phyloP scores from a whole-genome alignment of 2,329 filamentous ascomycete genomes.

The Paraphaeosphaeria sporulosa region DNA sequence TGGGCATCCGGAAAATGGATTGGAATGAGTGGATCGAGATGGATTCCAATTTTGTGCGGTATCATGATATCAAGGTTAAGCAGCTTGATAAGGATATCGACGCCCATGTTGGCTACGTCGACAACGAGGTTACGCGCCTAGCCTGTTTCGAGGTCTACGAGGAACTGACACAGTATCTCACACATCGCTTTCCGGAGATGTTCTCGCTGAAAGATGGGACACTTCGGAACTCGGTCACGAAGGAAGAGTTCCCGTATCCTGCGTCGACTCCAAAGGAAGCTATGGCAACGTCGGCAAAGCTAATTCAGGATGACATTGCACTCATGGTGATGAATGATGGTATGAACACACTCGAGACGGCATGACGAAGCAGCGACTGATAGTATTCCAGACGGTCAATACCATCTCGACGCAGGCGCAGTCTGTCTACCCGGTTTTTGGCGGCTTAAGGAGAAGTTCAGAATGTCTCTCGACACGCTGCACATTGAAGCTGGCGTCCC shows the following conservation, averaged over 20 bases:
- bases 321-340: constrained; percentile 15
- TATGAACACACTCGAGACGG: neutral
- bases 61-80: constrained; percentile 13
- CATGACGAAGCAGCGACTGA: neutral
- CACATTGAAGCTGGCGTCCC: constrained; percentile 17
- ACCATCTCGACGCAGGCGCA: constrained; percentile 16
- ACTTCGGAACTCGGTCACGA: constrained; percentile 11
- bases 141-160: constrained; percentile 14
- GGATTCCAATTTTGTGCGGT: constrained; percentile 15
- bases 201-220: constrained; percentile 8
- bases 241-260: constrained; percentile 11
- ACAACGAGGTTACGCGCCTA: constrained; percentile 10
- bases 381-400: constrained; percentile 6
- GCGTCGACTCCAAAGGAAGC: constrained; percentile 12
- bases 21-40: constrained; percentile 18
- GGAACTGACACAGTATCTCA: constrained; percentile 12
- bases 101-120: constrained; percentile 13
- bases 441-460: constrained; percentile 17
- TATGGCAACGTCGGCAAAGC: constrained; percentile 10
- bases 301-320: constrained; percentile 14
- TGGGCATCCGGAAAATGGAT: constrained; percentile 16
- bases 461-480: constrained; percentile 15
- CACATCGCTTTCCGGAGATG: constrained; percentile 14
- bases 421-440: constrained; percentile 17
- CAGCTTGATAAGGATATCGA: constrained; percentile 9